Evolutionary conservation across 352 stramenopile genomes (phyloP), one percentile per base, ranked within the genome.

Genomic region (Phytophthora palmivora): DNA sequence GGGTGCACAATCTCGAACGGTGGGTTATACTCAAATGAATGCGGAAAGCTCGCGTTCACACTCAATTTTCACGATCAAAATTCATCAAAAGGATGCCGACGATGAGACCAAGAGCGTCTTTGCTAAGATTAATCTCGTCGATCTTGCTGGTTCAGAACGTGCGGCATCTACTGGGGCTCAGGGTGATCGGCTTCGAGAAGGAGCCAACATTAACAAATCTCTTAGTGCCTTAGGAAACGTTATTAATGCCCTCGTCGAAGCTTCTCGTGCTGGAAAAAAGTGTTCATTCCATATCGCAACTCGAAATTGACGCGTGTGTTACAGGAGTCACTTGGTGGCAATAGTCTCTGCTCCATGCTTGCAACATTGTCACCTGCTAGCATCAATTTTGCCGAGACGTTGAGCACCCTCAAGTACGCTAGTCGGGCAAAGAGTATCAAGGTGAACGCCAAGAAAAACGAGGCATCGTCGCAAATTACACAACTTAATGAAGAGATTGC

Each of bases 341-440:
- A 98, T 46, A 96, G 88, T 53, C 63, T 93, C n/a, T 98, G 95
- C 28, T 95, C 97, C 0, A 98, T 99, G 94, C 73, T 99, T 16
- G 95, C 95, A 15, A 98, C 95, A 14, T 79, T 98, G 6, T 98
- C 88, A 21, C 93, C 96, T 2, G 94, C 96, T 4, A 97, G 97
- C 49, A 97, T 97, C 63, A 99, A 99, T 74, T 91, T 92, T 43
- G 68, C 97, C 2, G 97, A 99, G 74, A 98, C 91, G 6, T 69
- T 98, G 30, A 98, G 93, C 51, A 99, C 97, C 1, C 75, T 99
- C 0, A 96, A 98, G 28, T 99, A 99, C 59, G 96, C 92, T 14
- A 97, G 88, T 51, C 89, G 95, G 10, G 95, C 94, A 6, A 98
- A 98, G 71, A 92, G 80, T 14, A 98, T 98, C 73, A 96, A 98